Conservation (phyloP, 2,329 filamentous ascomycete species). For the Pseudocercospora fuligena region DNA sequence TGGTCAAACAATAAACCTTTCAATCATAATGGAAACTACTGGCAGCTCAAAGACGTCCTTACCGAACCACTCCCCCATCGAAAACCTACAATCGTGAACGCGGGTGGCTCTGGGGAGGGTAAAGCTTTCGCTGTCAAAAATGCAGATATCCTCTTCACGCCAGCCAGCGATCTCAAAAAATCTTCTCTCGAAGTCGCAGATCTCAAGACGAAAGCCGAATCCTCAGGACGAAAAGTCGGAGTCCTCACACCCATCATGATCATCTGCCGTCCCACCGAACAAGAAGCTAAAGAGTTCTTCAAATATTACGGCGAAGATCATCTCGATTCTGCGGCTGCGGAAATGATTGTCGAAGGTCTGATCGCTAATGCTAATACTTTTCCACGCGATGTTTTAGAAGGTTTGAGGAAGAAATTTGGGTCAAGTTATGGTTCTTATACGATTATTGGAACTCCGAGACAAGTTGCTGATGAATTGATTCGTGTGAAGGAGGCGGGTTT, state of each 20-base stretch:
- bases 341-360: neutral
- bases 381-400: neutral
- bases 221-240: neutral
- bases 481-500: neutral
- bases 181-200: neutral
- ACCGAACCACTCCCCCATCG: neutral
- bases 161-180: neutral
- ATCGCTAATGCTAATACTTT: slow-evolving; percentile 4
- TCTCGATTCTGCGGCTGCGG: neutral
- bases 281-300: neutral
- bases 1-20: neutral
- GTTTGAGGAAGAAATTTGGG: neutral
- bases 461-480: neutral
- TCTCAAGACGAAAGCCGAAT: neutral
- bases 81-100: neutral
- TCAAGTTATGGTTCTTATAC: neutral
- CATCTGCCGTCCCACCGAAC: neutral
- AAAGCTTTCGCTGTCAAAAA: neutral
- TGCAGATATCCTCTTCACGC: slow-evolving; percentile 1
- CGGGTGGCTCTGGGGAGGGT: slow-evolving; percentile 1
- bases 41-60: neutral
- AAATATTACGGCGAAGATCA: neutral
- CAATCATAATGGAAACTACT: neutral
- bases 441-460: slow-evolving; percentile 4
- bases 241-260: neutral